Evolutionary conservation across 768 basidiomycete genomes (phyloP).

Genomic region (Ramaria sp.): DNA sequence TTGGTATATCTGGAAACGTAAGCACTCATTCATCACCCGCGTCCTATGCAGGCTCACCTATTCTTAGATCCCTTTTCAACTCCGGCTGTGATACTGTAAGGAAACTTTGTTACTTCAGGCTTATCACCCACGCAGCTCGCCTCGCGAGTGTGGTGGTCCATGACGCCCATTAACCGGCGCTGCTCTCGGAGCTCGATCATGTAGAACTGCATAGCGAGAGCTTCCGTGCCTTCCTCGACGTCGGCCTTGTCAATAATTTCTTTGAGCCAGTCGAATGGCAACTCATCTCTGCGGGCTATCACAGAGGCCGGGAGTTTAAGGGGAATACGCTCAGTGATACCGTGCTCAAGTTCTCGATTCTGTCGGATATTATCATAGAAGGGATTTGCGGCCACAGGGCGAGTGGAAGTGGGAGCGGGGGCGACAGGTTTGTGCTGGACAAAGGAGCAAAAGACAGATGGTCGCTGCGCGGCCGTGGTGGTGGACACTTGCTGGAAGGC

Average conservation of each 20-base stretch:
- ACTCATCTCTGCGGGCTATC: constrained; percentile 47
- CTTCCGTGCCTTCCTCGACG: constrained; percentile 61
- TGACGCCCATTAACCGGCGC: constrained; percentile 74
- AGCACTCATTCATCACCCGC: background rate
- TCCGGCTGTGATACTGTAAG: constrained; percentile 91
- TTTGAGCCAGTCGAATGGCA: constrained; percentile 73
- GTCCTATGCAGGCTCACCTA: constrained; percentile 38
- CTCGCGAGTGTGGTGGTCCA: constrained; percentile 81
- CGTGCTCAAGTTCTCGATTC: constrained; percentile 65
- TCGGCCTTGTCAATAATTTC: constrained; percentile 49
- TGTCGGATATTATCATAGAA: constrained; percentile 94
- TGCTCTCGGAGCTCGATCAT: constrained; percentile 88
- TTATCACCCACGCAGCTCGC: background rate
- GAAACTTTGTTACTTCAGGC: constrained; percentile 31
- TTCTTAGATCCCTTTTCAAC: constrained; percentile 94
- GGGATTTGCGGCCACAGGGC: constrained; percentile 55
- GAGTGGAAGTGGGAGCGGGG: constrained; percentile 16
- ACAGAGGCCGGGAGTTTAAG: constrained; percentile 40
- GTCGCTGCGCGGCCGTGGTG: constrained; percentile 10
- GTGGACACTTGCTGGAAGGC: constrained; percentile 26
- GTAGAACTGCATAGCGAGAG: constrained; percentile 89
- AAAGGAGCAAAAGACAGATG: constrained; percentile 6
- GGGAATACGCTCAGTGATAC: constrained; percentile 68
- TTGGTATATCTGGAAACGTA: constrained; percentile 62
- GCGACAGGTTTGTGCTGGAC: constrained; percentile 9